Evolutionary conservation across 73 alveolate species (phyloP).

Genomic region (Uronychia setigera): DNA sequence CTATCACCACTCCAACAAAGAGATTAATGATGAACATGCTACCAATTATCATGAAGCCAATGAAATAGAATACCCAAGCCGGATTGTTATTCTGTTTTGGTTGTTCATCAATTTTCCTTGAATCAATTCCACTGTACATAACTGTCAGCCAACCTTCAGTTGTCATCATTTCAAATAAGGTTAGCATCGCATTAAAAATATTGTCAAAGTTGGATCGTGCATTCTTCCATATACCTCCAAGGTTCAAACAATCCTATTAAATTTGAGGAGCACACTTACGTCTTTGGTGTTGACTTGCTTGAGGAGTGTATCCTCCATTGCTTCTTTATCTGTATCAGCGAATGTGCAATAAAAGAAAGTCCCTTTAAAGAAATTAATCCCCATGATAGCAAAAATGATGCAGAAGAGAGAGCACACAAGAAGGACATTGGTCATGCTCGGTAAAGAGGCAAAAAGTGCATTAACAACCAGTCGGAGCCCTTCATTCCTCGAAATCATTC

Average conservation of each 20-base stretch:
- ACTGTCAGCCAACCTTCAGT: conserved; percentile 27
- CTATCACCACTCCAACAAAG: conserved; percentile 28
- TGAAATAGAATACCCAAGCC: conserved; percentile 6
- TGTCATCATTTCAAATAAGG: conserved; percentile 27
- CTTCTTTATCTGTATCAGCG: background rate
- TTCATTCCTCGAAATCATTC: conserved; percentile 52
- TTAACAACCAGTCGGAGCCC: conserved; percentile 59
- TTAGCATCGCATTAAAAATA: background rate
- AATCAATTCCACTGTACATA: conserved; percentile 24
- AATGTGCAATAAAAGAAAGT: background rate
- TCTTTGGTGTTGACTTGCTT: background rate
- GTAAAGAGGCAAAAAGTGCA: conserved; percentile 56
- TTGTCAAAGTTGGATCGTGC: conserved; percentile 24
- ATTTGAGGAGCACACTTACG: background rate
- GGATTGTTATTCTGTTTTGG: conserved; percentile 6
- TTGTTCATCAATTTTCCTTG: background rate
- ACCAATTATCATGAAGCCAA: conserved; percentile 30
- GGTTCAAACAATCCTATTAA: conserved; percentile 3
- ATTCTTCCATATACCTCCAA: conserved; percentile 16
- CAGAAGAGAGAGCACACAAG: conserved; percentile 32
- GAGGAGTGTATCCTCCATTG: background rate
- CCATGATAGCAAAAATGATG: conserved; percentile 55
- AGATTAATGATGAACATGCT: conserved; percentile 18
- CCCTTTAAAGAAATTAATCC: conserved; percentile 37
- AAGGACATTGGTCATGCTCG: conserved; percentile 45